These are phyloP conservation scores for Licmophora abbreviata DNA, from an alignment of 108 stramenopile species.

Conservation along the genomic window DNA sequence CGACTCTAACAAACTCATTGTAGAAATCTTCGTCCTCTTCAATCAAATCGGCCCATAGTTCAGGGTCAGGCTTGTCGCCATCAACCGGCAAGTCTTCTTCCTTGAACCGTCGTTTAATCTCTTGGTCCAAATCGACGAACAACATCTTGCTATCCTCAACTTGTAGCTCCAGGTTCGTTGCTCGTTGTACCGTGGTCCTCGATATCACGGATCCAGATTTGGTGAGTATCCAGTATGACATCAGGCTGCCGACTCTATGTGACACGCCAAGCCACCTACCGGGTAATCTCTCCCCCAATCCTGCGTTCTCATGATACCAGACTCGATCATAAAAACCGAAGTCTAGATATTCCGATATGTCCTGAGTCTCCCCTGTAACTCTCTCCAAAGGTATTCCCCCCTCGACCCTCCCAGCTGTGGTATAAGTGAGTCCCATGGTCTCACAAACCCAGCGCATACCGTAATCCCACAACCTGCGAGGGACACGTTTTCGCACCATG, in stretches of 20 bases:
- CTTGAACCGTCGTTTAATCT: not conserved
- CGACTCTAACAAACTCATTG: not conserved
- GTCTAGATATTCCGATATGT: slow-evolving; percentile 31
- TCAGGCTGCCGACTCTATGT: slow-evolving; percentile 12
- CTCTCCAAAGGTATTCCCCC: slow-evolving; percentile 7
- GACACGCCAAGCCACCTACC: slow-evolving; percentile 21
- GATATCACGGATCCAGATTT: slow-evolving; percentile 8
- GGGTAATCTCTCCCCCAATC: not conserved
- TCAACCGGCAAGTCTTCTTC: not conserved
- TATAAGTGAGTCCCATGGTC: slow-evolving; percentile 8
- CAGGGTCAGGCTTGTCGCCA: slow-evolving; percentile 5
- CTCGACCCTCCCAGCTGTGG: not conserved
- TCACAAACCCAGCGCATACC: slow-evolving; percentile 9
- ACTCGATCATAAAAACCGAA: slow-evolving; percentile 31
- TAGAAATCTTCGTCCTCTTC: slow-evolving; percentile 8
- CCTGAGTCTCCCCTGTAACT: slow-evolving; percentile 22
- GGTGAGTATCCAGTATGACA: slow-evolving; percentile 23
- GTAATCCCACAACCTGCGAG: slow-evolving; percentile 17
- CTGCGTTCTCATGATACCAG: slow-evolving; percentile 18
- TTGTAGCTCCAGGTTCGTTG: slow-evolving; percentile 9
- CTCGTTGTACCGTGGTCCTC: slow-evolving; percentile 16
- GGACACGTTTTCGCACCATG: slow-evolving; percentile 6
- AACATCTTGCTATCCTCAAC: not conserved
- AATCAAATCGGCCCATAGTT: not conserved
- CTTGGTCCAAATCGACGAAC: slow-evolving; percentile 4